These are phyloP conservation scores for Golovinomyces cichoracearum DNA, from an alignment of 2,329 filamentous ascomycete genomes.

Conservation along the genomic window DNA sequence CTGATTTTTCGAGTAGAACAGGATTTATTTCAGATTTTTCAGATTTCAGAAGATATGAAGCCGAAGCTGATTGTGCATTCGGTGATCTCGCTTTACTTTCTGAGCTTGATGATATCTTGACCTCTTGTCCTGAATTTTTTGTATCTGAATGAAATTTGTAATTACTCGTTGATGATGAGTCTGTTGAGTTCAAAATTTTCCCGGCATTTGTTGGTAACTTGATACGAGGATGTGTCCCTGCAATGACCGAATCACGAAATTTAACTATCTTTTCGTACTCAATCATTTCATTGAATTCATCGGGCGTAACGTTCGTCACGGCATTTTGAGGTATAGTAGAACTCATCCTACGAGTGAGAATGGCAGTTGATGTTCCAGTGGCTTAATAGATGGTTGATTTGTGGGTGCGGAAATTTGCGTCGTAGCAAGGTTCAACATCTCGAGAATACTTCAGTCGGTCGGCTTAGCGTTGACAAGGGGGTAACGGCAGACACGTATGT, in stretches of 20 bases:
- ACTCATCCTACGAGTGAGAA: too few species aligned
- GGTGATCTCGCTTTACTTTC: constrained; percentile 9
- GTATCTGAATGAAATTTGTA: not conserved
- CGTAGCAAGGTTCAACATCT: too few species aligned
- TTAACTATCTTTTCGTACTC: constrained; percentile 60
- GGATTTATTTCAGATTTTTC: constrained; percentile 49
- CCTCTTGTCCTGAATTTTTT: constrained; percentile 3
- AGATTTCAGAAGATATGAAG: constrained; percentile 17
- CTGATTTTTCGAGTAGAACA: constrained; percentile 63
- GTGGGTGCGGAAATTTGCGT: too few species aligned
- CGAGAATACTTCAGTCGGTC: too few species aligned
- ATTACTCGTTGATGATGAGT: not conserved
- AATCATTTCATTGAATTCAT: constrained; percentile 29
- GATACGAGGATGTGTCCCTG: constrained; percentile 44
- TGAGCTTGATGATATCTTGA: constrained; percentile 8
- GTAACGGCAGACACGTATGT: too few species aligned
- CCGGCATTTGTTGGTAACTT: constrained; percentile 22
- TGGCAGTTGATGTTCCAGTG: too few species aligned
- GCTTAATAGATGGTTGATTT: too few species aligned
- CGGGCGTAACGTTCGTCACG: constrained; percentile 15
- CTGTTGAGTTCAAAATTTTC: not conserved
- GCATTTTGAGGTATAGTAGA: not conserved
- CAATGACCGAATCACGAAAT: constrained; percentile 56
- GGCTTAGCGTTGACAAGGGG: too few species aligned
- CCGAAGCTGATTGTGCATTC: constrained; percentile 12